Conservation (phyloP, 257 asterid genomes). For the Verbascum thapsus region DNA sequence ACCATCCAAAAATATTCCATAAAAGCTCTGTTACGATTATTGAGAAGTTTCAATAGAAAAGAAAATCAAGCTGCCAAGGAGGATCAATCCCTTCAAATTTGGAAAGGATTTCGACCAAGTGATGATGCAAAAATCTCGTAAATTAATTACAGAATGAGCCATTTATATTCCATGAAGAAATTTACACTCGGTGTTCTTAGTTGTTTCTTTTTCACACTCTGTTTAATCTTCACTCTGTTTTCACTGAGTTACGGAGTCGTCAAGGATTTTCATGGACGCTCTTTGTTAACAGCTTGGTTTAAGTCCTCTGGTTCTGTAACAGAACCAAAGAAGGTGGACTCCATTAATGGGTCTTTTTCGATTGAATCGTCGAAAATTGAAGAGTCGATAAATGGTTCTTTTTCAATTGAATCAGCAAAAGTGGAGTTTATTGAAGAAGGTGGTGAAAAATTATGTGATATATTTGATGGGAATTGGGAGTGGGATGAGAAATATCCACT, state of each 20-base stretch:
- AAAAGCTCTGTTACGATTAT: too few species aligned
- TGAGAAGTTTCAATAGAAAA: too few species aligned
- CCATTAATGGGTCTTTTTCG: too few species aligned
- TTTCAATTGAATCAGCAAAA: slow-evolving; percentile 31
- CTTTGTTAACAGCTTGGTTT: slow-evolving; percentile 38
- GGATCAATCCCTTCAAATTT: too few species aligned
- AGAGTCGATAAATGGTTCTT: too few species aligned
- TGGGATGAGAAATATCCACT: slow-evolving; percentile 90
- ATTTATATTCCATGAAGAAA: slow-evolving; percentile 57
- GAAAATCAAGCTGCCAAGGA: too few species aligned
- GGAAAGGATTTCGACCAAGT: too few species aligned
- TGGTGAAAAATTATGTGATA: slow-evolving; percentile 55
- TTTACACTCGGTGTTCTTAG: slow-evolving; percentile 53
- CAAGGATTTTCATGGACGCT: slow-evolving; percentile 39
- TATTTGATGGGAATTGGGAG: slow-evolving; percentile 76
- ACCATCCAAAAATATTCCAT: too few species aligned
- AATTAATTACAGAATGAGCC: slow-evolving; percentile 33
- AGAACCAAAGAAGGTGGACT: too few species aligned
- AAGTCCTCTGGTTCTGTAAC: slow-evolving; percentile 34
- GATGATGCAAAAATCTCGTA: too few species aligned
- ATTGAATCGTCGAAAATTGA: too few species aligned
- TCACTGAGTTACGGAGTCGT: slow-evolving; percentile 59
- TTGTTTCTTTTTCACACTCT: slow-evolving; percentile 56
- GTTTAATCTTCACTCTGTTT: slow-evolving; percentile 50
- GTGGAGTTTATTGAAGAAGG: slow-evolving; percentile 61